These are phyloP conservation scores for Bipolaris oryzae DNA, from an alignment of 2,329 filamentous ascomycete species.

Conservation along the genomic window DNA sequence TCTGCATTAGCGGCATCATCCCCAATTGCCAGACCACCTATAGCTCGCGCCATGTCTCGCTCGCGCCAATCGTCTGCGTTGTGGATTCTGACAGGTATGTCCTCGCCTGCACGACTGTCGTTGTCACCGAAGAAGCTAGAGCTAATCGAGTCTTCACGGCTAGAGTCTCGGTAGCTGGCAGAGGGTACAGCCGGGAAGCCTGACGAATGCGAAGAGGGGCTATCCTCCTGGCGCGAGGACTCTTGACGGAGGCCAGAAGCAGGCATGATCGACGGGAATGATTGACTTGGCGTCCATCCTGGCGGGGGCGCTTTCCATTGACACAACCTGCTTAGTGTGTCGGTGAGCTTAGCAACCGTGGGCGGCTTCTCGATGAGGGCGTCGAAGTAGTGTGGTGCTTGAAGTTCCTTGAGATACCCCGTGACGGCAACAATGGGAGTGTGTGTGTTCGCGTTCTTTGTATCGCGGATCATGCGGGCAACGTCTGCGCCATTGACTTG, in stretches of 20 bases:
- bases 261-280: conserved; percentile 55
- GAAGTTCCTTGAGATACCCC: conserved; percentile 95
- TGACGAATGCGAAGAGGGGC: conserved; percentile 78
- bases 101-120: conserved; percentile 75
- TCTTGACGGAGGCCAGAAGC: conserved; percentile 68
- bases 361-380: conserved; percentile 96
- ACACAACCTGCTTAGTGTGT: conserved; percentile 85
- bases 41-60: conserved; percentile 53
- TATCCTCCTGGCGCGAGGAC: conserved; percentile 71
- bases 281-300: conserved; percentile 55
- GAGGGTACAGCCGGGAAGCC: conserved; percentile 74
- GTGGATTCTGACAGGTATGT: conserved; percentile 77
- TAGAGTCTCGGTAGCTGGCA: conserved; percentile 78
- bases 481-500: conserved; percentile 95
- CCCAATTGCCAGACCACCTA: conserved; percentile 76
- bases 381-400: conserved; percentile 94
- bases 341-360: conserved; percentile 86
- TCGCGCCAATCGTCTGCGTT: conserved; percentile 79
- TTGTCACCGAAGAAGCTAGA: conserved; percentile 88
- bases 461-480: conserved; percentile 96
- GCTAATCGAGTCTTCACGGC: conserved; percentile 85
- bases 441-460: conserved; percentile 90
- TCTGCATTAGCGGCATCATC: conserved; percentile 61
- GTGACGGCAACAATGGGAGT: conserved; percentile 97
- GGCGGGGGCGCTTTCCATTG: conserved; percentile 86